A percentile compares a stretch with the other conserved stretches of the same genome.
phyloP scores from a whole-genome alignment of 805 yeast species.

The Metschnikowia lunata region DNA sequence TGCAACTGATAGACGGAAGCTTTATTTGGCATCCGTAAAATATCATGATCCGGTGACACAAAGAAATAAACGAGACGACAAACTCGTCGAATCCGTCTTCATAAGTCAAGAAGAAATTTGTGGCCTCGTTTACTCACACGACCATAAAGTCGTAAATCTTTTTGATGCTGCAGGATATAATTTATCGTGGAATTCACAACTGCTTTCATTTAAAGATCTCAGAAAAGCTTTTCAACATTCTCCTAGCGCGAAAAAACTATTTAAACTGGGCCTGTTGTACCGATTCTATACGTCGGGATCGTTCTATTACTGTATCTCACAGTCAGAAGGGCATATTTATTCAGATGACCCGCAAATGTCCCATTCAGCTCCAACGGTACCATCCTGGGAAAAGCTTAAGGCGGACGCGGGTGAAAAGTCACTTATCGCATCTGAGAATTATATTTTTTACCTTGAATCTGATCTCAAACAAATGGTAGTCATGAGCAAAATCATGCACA shows the following conservation, averaged over 20 bases:
- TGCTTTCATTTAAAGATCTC: constrained; percentile 26
- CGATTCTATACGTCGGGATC: not conserved
- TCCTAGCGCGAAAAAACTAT: not conserved
- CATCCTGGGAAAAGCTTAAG: constrained; percentile 7
- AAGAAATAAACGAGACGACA: constrained; percentile 35
- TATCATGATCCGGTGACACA: constrained; percentile 24
- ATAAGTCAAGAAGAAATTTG: constrained; percentile 13
- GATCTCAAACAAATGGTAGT: constrained; percentile 19
- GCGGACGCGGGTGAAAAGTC: constrained; percentile 7
- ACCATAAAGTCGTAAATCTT: constrained; percentile 22
- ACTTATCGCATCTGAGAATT: constrained; percentile 29
- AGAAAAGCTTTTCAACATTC: constrained; percentile 21
- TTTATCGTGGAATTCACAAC: constrained; percentile 32
- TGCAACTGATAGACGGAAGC: constrained; percentile 26
- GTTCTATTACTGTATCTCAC: constrained; percentile 10
- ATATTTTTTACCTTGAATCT: constrained; percentile 21
- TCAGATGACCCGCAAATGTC: constrained; percentile 31
- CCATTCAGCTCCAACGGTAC: constrained; percentile 16
- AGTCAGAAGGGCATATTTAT: constrained; percentile 15
- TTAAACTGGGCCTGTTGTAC: not conserved
- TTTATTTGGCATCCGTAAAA: constrained; percentile 26
- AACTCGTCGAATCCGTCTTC: constrained; percentile 26
- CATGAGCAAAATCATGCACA: constrained; percentile 28
- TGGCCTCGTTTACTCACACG: constrained; percentile 20
- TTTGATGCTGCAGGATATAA: constrained; percentile 18